These are phyloP conservation scores for Cytospora piceicola DNA, from an alignment of 2,329 filamentous ascomycete species.

Conservation along the genomic window DNA sequence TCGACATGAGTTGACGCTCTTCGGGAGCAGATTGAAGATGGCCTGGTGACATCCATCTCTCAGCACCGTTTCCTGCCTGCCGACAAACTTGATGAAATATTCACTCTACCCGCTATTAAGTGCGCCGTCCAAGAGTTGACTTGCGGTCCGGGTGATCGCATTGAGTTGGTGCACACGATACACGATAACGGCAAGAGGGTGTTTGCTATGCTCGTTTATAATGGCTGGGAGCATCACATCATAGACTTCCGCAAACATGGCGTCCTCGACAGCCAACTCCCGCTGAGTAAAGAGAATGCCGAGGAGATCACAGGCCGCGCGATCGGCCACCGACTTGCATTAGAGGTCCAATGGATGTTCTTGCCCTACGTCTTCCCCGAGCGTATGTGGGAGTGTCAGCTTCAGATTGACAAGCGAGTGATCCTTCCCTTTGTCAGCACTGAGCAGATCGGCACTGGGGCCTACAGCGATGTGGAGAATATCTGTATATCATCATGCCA, in stretches of 20 bases:
- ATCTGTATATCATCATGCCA: not conserved
- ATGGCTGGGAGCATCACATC: not conserved
- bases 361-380: not conserved
- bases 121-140: not conserved
- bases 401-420: not conserved
- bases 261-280: not conserved
- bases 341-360: conserved; percentile 5
- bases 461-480: not conserved
- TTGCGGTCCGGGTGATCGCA: not conserved
- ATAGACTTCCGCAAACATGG: not conserved
- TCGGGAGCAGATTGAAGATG: not conserved
- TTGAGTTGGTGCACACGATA: not conserved
- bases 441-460: not conserved
- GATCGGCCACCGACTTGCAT: not conserved
- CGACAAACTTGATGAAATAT: not conserved
- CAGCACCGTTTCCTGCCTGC: not conserved
- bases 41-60: conserved; percentile 3
- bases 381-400: not conserved
- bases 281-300: not conserved
- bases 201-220: conserved; percentile 1
- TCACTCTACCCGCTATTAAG: not conserved
- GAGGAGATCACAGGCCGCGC: not conserved
- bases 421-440: conserved; percentile 3
- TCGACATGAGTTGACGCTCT: not conserved
- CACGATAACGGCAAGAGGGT: not conserved